phyloP scores from a whole-genome alignment of 2,329 filamentous ascomycete species.

The Madurella fahalii region DNA sequence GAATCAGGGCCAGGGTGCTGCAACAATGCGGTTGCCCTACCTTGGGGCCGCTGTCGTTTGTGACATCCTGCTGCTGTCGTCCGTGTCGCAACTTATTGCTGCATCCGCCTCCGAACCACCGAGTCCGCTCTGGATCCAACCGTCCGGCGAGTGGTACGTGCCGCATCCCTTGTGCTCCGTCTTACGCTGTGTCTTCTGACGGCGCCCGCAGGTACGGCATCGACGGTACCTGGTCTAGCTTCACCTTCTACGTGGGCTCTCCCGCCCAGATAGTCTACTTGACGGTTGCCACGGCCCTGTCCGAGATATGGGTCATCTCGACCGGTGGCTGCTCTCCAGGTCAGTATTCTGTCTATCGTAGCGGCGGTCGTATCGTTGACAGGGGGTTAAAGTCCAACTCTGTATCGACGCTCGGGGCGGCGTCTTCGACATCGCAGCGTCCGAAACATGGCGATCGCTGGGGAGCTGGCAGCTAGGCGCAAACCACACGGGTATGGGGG shows the following conservation, averaged over 20 bases:
- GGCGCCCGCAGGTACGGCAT: conserved; percentile 49
- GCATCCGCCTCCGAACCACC: conserved; percentile 7
- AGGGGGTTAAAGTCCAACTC: conserved; percentile 36
- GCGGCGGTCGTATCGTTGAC: not conserved
- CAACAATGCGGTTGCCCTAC: conserved; percentile 29
- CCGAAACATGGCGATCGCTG: conserved; percentile 54
- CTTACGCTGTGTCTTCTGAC: conserved; percentile 17
- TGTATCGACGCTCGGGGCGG: conserved; percentile 57
- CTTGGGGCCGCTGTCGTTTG: conserved; percentile 25
- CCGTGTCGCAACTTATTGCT: conserved; percentile 17
- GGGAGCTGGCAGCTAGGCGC: conserved; percentile 59
- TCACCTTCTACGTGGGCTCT: conserved; percentile 54
- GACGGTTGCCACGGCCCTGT: conserved; percentile 62
- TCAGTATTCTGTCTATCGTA: conserved; percentile 1
- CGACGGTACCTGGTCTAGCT: conserved; percentile 70
- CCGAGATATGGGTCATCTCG: conserved; percentile 67
- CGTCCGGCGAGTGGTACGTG: conserved; percentile 29
- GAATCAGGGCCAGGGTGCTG: conserved; percentile 24
- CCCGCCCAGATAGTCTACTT: conserved; percentile 44
- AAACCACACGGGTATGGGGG: conserved; percentile 52
- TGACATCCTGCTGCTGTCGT: conserved; percentile 26
- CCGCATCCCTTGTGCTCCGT: not conserved
- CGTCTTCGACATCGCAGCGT: conserved; percentile 51
- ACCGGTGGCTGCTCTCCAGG: conserved; percentile 50
- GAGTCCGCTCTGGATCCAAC: conserved; percentile 26